These are phyloP conservation scores for Paramecium biaurelia DNA, from an alignment of 73 alveolate species.

Conservation along the genomic window DNA sequence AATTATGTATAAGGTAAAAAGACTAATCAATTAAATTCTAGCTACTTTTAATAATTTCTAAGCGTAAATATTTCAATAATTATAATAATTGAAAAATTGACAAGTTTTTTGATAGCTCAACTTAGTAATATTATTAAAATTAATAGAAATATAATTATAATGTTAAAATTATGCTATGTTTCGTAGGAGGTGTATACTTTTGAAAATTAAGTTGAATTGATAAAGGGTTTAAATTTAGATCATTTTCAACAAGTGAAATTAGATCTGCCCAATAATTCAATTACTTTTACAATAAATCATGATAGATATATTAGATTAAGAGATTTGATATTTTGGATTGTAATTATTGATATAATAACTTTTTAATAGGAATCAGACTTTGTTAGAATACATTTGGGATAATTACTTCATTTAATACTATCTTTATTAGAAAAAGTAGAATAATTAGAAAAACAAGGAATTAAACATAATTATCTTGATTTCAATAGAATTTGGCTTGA, in stretches of 20 bases:
- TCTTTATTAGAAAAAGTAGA: neutral
- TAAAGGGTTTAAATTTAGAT: neutral
- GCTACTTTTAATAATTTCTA: too few species aligned
- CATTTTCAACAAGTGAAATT: neutral
- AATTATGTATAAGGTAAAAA: too few species aligned
- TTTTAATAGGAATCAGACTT: neutral
- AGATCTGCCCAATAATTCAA: neutral
- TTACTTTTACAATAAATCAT: neutral
- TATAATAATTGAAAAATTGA: too few species aligned
- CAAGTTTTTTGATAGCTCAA: too few species aligned
- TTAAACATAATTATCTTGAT: neutral
- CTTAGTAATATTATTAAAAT: neutral
- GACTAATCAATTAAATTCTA: too few species aligned
- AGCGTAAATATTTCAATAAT: too few species aligned
- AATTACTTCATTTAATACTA: neutral
- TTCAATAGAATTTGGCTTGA: neutral
- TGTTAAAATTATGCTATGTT: neutral
- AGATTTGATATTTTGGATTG: neutral
- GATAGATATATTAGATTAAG: neutral
- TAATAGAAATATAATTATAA: neutral
- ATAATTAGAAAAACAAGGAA: neutral
- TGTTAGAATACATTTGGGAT: neutral
- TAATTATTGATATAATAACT: neutral
- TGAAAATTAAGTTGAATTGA: neutral
- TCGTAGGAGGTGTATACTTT: neutral